These are phyloP conservation scores for Penicillium sp. DNA, from an alignment of 2,329 filamentous ascomycete genomes.

Conservation along the genomic window DNA sequence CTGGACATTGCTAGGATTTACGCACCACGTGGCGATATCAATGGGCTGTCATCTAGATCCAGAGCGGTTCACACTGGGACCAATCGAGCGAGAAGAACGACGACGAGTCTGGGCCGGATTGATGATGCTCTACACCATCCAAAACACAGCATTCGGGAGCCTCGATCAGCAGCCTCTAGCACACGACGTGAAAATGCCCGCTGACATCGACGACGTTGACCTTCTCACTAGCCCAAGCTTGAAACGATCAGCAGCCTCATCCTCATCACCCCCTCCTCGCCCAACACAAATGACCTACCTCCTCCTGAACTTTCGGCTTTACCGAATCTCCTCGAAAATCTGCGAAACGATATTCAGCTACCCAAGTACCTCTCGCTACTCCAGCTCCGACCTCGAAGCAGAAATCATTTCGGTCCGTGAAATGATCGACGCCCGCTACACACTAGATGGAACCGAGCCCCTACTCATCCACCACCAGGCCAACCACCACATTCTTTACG, in stretches of 20 bases:
- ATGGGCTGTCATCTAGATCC: conserved; percentile 47
- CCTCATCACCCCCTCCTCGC: conserved; percentile 19
- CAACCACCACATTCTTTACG: conserved; percentile 43
- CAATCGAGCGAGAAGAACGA: conserved; percentile 41
- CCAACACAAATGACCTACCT: conserved; percentile 47
- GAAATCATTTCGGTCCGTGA: conserved; percentile 35
- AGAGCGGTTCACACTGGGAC: conserved; percentile 34
- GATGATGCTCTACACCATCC: conserved; percentile 43
- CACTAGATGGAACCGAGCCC: conserved; percentile 25
- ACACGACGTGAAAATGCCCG: conserved; percentile 33
- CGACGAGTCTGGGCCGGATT: conserved; percentile 42
- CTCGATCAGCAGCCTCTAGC: conserved; percentile 30
- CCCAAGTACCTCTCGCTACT: conserved; percentile 21
- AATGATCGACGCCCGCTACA: conserved; percentile 33
- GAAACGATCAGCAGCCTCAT: conserved; percentile 11
- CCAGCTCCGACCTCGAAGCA: conserved; percentile 28
- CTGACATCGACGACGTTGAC: conserved; percentile 40
- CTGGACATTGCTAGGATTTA: conserved; percentile 43
- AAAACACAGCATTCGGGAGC: conserved; percentile 40
- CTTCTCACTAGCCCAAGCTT: conserved; percentile 28
- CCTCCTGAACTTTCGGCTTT: conserved; percentile 39
- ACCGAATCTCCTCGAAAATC: conserved; percentile 38
- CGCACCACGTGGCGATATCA: conserved; percentile 42
- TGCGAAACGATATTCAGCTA: conserved; percentile 36
- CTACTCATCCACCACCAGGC: conserved; percentile 38